These are phyloP conservation scores for Astraeus odoratus DNA, from an alignment of 768 basidiomycete species.

Conservation along the genomic window DNA sequence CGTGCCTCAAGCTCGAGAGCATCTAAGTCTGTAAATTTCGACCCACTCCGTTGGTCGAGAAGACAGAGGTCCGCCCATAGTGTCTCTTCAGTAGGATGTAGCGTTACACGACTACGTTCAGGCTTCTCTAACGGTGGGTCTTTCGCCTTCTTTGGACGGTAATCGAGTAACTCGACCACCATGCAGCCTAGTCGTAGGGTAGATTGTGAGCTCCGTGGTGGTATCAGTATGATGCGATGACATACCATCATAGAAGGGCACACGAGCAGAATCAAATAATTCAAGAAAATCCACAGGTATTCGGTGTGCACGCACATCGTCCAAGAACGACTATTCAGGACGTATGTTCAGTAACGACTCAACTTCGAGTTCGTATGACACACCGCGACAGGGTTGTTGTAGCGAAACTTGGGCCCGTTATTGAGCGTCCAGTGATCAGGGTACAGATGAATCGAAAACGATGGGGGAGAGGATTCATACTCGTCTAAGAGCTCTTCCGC, in stretches of 20 bases:
- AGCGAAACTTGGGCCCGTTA: slow-evolving; percentile 73
- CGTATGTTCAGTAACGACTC: slow-evolving; percentile 4
- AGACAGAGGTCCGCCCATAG: slow-evolving; percentile 75
- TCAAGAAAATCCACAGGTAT: slow-evolving; percentile 86
- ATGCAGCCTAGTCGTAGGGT: slow-evolving; percentile 54
- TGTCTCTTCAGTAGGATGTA: slow-evolving; percentile 73
- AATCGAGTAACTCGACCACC: slow-evolving; percentile 79
- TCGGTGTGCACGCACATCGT: slow-evolving; percentile 75
- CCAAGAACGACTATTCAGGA: slow-evolving; percentile 56
- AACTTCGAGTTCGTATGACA: slow-evolving; percentile 8
- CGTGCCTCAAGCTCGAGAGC: slow-evolving; percentile 70
- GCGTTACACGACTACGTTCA: slow-evolving; percentile 61
- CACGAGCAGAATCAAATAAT: slow-evolving; percentile 61
- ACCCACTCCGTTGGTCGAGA: slow-evolving; percentile 50
- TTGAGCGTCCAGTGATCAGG: slow-evolving; percentile 81
- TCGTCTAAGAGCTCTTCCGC: slow-evolving; percentile 52
- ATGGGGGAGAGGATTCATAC: slow-evolving; percentile 52
- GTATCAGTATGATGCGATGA: slow-evolving; percentile 5
- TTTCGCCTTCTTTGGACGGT: slow-evolving; percentile 51
- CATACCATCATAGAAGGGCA: slow-evolving; percentile 82
- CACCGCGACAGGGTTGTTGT: slow-evolving; percentile 70
- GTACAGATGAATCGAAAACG: slow-evolving; percentile 73
- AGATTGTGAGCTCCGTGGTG: slow-evolving; percentile 1
- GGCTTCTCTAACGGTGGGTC: slow-evolving; percentile 55
- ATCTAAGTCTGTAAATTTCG: slow-evolving; percentile 64